Evolutionary conservation across 2,329 filamentous ascomycete genomes (phyloP).

Genomic region (Monilinia fructigena): DNA sequence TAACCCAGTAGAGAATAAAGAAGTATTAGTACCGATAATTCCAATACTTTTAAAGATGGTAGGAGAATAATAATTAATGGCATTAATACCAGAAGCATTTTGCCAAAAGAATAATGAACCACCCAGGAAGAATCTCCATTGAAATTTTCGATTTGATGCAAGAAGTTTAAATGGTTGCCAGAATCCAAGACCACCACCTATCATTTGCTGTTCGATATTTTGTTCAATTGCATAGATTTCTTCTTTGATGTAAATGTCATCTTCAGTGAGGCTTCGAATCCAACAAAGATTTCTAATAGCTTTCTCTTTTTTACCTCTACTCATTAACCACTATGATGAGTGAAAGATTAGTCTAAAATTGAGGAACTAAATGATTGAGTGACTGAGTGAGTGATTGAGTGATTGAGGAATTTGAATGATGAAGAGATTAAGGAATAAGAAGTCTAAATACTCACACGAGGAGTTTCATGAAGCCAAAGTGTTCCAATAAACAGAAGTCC

Average conservation of each 20-base stretch:
- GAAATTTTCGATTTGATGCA: background rate
- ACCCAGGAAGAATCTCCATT: conserved; percentile 17
- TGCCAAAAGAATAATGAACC: conserved; percentile 32
- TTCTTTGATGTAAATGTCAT: conserved; percentile 67
- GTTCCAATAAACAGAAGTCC: conserved; percentile 60
- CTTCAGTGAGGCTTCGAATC: conserved; percentile 58
- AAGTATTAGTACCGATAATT: conserved; percentile 29
- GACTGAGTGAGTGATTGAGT: too few relatives aligned
- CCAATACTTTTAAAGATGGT: conserved; percentile 33
- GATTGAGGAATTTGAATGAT: background rate
- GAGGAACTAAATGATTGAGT: background rate
- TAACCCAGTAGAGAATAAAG: conserved; percentile 30
- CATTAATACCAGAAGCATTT: conserved; percentile 34
- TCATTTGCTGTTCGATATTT: conserved; percentile 63
- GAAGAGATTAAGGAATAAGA: too few relatives aligned
- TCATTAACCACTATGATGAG: conserved; percentile 61
- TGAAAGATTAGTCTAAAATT: background rate
- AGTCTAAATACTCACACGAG: conserved; percentile 43
- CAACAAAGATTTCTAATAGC: conserved; percentile 59
- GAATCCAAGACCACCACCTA: conserved; percentile 68
- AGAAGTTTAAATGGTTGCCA: conserved; percentile 62
- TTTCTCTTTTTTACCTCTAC: conserved; percentile 57
- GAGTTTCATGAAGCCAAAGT: conserved; percentile 63
- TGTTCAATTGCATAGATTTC: conserved; percentile 70
- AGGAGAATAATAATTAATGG: conserved; percentile 34